A percentile compares a stretch with the other conserved stretches of the same genome.
Conservation (phyloP, 2,329 filamentous ascomycete species). For the Aspergillus floridensis region DNA sequence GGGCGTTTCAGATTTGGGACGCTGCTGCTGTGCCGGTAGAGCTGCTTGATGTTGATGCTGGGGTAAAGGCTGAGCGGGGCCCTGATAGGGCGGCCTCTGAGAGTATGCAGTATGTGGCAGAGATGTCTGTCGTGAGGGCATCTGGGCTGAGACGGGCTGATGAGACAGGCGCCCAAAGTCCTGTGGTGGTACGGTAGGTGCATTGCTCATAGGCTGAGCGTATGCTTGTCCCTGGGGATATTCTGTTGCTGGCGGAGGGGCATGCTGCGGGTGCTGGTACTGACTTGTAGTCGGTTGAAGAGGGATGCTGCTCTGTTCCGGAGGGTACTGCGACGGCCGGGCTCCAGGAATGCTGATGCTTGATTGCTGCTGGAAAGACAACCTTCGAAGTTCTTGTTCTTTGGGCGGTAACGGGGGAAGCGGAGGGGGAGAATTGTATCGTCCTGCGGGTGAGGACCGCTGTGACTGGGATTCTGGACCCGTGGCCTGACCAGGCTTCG, state of each 20-base stretch:
- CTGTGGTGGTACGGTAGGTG: slow-evolving; percentile 12
- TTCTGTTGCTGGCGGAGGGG: slow-evolving; percentile 14
- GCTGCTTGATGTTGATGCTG: slow-evolving; percentile 15
- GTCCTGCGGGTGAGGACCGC: slow-evolving; percentile 21
- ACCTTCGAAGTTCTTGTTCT: slow-evolving; percentile 22
- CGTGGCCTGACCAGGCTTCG: slow-evolving; percentile 33
- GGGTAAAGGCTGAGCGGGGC: slow-evolving; percentile 29
- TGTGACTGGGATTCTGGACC: slow-evolving; percentile 16
- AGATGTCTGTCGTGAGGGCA: slow-evolving; percentile 21
- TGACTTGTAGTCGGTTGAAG: slow-evolving; percentile 2
- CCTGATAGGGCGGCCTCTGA: slow-evolving; percentile 21
- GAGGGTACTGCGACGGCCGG: slow-evolving; percentile 26
- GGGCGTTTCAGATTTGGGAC: slow-evolving; percentile 39
- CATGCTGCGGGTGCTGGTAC: slow-evolving; percentile 16
- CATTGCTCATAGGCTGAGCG: slow-evolving; percentile 11
- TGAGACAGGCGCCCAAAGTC: slow-evolving; percentile 13
- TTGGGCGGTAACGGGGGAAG: slow-evolving; percentile 42
- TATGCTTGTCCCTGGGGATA: slow-evolving; percentile 20
- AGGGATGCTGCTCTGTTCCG: slow-evolving; percentile 28
- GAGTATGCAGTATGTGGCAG: slow-evolving; percentile 28
- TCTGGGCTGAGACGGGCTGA: slow-evolving; percentile 18
- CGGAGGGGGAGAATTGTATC: slow-evolving; percentile 31
- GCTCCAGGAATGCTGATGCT: slow-evolving; percentile 8
- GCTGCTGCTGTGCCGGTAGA: slow-evolving; percentile 13
- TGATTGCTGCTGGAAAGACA: slow-evolving; percentile 14